These are phyloP conservation scores for Murraya koenigii DNA, from an alignment of 345 rosid genomes.

Conservation along the genomic window DNA sequence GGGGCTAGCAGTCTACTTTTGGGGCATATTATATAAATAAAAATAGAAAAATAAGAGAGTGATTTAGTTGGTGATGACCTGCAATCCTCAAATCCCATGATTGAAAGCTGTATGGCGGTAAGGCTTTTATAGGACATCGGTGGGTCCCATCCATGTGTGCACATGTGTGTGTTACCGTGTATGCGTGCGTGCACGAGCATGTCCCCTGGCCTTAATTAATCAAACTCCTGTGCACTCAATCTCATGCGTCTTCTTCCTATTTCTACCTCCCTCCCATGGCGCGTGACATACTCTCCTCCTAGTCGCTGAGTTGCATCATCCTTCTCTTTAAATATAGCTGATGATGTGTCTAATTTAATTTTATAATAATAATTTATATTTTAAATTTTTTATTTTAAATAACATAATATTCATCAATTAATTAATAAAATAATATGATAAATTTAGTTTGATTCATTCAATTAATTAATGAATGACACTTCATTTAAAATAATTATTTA, in stretches of 20 bases:
- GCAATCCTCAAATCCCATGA: background rate
- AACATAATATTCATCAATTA: too few relatives aligned
- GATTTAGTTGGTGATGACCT: background rate
- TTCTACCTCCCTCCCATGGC: background rate
- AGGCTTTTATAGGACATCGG: slow-evolving; percentile 16
- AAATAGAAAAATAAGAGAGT: background rate
- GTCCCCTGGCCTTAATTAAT: background rate
- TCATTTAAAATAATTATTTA: too few relatives aligned
- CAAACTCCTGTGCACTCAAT: background rate
- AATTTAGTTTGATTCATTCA: too few relatives aligned
- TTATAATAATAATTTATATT: too few relatives aligned
- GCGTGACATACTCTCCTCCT: background rate
- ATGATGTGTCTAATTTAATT: too few relatives aligned
- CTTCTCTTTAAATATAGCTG: too few relatives aligned
- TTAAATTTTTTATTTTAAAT: too few relatives aligned
- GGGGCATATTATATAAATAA: background rate
- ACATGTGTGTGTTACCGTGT: slow-evolving; percentile 22
- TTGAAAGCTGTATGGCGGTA: slow-evolving; percentile 21
- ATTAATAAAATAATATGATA: too few relatives aligned
- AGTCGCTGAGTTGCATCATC: too few relatives aligned
- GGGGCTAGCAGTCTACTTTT: background rate
- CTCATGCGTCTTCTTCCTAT: background rate
- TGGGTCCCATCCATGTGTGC: slow-evolving; percentile 38
- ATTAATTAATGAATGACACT: too few relatives aligned
- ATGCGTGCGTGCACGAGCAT: slow-evolving; percentile 17